These are phyloP conservation scores for Rehmannia glutinosa DNA, from an alignment of 257 asterid genomes.

Conservation along the genomic window DNA sequence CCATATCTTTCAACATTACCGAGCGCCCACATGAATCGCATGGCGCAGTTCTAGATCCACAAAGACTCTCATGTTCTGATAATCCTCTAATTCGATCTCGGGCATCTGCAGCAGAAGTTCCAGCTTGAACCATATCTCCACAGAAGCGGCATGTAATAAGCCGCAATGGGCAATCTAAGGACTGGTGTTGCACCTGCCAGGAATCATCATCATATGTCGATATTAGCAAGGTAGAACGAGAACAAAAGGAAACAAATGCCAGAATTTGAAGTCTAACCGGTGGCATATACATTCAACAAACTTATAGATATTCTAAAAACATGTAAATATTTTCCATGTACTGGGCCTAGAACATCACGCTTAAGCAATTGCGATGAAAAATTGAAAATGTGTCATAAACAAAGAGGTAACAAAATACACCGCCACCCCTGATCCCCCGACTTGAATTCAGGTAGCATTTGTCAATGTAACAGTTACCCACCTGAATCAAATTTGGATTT, in stretches of 20 bases:
- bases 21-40: constrained; percentile 96
- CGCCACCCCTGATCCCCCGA: no score
- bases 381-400: no score
- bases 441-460: no score
- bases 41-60: constrained; percentile 96
- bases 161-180: constrained; percentile 69
- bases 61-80: constrained; percentile 80
- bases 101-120: constrained; percentile 65
- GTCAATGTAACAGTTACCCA: no score
- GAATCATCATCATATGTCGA: background rate
- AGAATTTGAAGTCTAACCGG: background rate
- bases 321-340: background rate
- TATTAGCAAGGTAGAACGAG: background rate
- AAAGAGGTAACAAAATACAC: no score
- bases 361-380: no score
- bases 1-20: constrained; percentile 98
- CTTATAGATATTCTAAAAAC: background rate
- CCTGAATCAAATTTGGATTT: no score
- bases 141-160: constrained; percentile 81
- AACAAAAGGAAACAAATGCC: background rate
- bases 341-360: background rate
- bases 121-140: constrained; percentile 99
- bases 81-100: constrained; percentile 85
- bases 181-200: constrained; percentile 81
- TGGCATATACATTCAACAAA: background rate